Conservation (phyloP, 106 monocot species). For the Apostasia ramifera region DNA sequence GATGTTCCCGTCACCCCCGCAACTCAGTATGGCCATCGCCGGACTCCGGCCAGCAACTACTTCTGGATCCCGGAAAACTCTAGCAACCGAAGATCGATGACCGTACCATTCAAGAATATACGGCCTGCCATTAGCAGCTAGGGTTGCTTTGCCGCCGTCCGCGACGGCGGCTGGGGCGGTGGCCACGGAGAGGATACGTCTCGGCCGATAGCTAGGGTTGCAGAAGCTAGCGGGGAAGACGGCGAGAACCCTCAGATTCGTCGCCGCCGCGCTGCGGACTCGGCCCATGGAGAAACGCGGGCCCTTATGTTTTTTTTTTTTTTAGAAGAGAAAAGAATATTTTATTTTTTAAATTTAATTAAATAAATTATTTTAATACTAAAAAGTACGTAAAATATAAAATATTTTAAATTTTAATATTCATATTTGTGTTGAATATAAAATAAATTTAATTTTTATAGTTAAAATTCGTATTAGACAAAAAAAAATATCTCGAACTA, state of each 20-base stretch:
- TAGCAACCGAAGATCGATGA: background rate
- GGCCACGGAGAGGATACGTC: background rate
- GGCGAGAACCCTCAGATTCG: slow-evolving; percentile 13
- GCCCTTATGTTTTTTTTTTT: no score
- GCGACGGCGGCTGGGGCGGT: slow-evolving; percentile 1
- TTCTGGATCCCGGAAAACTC: background rate
- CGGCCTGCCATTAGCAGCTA: background rate
- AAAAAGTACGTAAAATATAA: no score
- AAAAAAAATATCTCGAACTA: no score
- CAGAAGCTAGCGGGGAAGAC: background rate
- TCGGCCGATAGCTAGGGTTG: slow-evolving; percentile 6
- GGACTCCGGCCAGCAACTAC: background rate
- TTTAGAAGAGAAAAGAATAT: no score
- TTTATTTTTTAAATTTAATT: no score
- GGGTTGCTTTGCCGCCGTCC: background rate
- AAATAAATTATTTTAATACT: no score
- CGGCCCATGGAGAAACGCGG: background rate
- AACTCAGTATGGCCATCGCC: background rate
- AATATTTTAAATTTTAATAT: no score
- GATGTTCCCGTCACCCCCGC: background rate
- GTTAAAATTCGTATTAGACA: no score
- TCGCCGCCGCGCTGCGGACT: slow-evolving; percentile 3
- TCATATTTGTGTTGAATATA: no score
- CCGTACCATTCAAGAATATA: background rate
- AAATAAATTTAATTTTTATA: no score